Conservation (phyloP, 305 asterid species). For the Fraxinus floribunda region DNA sequence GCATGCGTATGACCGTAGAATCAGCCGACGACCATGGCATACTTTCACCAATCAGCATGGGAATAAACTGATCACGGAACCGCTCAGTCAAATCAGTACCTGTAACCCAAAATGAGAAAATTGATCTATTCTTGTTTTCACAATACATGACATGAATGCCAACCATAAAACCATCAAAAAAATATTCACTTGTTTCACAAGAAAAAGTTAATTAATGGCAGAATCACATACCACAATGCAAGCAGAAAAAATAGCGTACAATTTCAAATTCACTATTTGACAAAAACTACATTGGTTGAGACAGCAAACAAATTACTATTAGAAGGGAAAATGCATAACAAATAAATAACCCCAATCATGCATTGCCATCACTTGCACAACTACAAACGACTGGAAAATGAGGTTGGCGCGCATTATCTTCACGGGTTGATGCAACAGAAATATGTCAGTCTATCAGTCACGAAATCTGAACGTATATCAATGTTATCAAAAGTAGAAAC, state of each 20-base stretch:
- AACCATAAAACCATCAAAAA: slow-evolving; percentile 15
- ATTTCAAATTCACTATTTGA: slow-evolving; percentile 2
- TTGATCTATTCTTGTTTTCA: slow-evolving; percentile 12
- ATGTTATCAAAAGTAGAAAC: not conserved
- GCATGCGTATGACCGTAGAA: slow-evolving; percentile 82
- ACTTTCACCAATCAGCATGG: slow-evolving; percentile 66
- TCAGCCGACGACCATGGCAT: slow-evolving; percentile 70
- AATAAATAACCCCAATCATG: not conserved
- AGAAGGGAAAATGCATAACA: not conserved
- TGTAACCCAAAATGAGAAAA: slow-evolving; percentile 34
- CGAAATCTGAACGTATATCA: slow-evolving; percentile 19
- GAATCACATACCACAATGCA: not conserved
- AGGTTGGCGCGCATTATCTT: not conserved
- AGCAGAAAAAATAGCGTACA: not conserved
- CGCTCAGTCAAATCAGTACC: slow-evolving; percentile 82
- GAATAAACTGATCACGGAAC: slow-evolving; percentile 83
- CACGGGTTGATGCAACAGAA: slow-evolving; percentile 6
- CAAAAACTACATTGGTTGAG: not conserved
- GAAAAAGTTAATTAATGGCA: not conserved
- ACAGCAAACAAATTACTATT: slow-evolving; percentile 11
- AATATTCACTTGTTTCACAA: not conserved
- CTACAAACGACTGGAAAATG: not conserved
- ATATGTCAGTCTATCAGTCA: slow-evolving; percentile 15
- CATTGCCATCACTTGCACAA: not conserved
- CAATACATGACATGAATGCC: slow-evolving; percentile 9